Evolutionary conservation across 257 asterid species (phyloP).

Genomic region (Pogostemon cablin): DNA sequence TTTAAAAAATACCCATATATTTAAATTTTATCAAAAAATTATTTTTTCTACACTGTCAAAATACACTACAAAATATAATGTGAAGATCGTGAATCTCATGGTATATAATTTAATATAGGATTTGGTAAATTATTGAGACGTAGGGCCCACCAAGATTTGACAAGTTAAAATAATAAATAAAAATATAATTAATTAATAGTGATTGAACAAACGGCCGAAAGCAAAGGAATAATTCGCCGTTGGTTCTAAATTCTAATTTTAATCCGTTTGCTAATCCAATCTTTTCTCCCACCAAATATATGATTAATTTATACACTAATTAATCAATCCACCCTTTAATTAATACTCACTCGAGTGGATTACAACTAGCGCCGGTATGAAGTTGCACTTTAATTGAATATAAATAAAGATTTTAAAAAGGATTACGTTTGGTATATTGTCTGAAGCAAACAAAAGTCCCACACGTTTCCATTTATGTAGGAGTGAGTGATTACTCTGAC

Average conservation of each 20-base stretch:
- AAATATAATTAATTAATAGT: neutral
- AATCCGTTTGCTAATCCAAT: slow-evolving; percentile 29
- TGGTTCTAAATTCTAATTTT: neutral
- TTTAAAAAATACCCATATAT: neutral
- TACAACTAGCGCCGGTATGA: slow-evolving; percentile 39
- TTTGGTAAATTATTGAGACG: slow-evolving; percentile 3
- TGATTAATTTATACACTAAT: slow-evolving; percentile 27
- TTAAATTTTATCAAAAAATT: neutral
- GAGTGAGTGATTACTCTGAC: too few species aligned
- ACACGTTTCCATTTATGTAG: neutral
- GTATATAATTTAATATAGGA: slow-evolving; percentile 21
- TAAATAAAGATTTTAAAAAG: neutral
- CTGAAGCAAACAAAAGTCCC: slow-evolving; percentile 29
- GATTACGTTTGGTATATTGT: slow-evolving; percentile 15
- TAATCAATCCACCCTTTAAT: slow-evolving; percentile 13
- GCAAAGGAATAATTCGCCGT: slow-evolving; percentile 36
- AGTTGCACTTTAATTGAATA: slow-evolving; percentile 8
- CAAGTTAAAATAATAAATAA: neutral
- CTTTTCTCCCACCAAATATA: neutral
- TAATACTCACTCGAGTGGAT: slow-evolving; percentile 34
- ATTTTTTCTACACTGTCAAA: neutral
- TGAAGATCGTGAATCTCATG: slow-evolving; percentile 50
- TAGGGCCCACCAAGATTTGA: slow-evolving; percentile 35
- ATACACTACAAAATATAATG: neutral
- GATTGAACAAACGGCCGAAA: slow-evolving; percentile 42